Conservation (phyloP, 228 moss, liverwort and hornwort species). For the Sphagnum fallax region DNA sequence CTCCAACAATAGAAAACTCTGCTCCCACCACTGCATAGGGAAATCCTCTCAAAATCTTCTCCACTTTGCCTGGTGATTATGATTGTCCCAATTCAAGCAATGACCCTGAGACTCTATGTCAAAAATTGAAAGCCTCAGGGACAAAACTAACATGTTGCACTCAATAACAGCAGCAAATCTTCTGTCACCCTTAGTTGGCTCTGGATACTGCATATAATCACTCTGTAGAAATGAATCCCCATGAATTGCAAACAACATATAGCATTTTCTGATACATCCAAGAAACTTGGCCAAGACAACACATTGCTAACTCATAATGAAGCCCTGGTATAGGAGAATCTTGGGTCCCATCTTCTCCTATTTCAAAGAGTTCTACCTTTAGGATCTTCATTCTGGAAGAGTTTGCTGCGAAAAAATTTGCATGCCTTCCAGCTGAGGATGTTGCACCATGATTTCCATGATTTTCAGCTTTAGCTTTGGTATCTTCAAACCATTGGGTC, state of each 20-base stretch:
- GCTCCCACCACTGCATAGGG: slow-evolving; percentile 23
- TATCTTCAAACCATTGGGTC: too few relatives aligned
- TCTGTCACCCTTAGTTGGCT: slow-evolving; percentile 3
- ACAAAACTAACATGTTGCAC: slow-evolving; percentile 14
- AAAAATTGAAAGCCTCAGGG: slow-evolving; percentile 17
- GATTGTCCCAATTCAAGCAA: slow-evolving; percentile 12
- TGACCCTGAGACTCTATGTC: neutral
- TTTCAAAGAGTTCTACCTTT: too few relatives aligned
- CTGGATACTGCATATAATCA: slow-evolving; percentile 7
- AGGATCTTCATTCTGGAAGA: too few relatives aligned
- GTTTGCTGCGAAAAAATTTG: too few relatives aligned
- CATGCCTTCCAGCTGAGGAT: too few relatives aligned
- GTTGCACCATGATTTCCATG: too few relatives aligned
- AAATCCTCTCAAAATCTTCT: slow-evolving; percentile 21
- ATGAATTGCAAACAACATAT: slow-evolving; percentile 18
- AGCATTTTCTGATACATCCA: slow-evolving; percentile 16
- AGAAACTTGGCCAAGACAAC: slow-evolving; percentile 15
- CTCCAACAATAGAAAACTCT: slow-evolving; percentile 21
- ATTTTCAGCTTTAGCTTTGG: too few relatives aligned
- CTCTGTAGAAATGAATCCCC: slow-evolving; percentile 17
- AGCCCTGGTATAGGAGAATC: slow-evolving; percentile 17
- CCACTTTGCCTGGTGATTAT: slow-evolving; percentile 10
- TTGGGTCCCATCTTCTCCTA: neutral
- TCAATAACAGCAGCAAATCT: slow-evolving; percentile 15
- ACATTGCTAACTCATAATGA: slow-evolving; percentile 10